Percentiles rank a stretch among this genome's conserved stretches.
Conservation (phyloP, 2,329 filamentous ascomycete species). For the Cercospora sp. region DNA sequence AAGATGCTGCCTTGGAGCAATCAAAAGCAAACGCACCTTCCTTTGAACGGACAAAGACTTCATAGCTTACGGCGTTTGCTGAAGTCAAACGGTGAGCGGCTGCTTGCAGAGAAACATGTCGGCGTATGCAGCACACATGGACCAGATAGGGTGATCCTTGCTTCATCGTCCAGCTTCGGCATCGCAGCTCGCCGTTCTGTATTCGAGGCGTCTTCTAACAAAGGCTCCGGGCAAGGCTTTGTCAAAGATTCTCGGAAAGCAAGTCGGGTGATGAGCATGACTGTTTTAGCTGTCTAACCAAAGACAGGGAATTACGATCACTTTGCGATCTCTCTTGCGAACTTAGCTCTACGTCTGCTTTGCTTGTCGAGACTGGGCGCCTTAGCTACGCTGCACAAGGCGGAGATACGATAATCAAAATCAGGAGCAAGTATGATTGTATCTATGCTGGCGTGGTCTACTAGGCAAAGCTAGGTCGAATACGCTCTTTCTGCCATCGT, state of each 20-base stretch:
- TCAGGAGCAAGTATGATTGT: too few species aligned
- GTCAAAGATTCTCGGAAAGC: neutral
- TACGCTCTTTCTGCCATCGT: too few species aligned
- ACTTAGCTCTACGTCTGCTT: too few species aligned
- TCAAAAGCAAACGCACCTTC: neutral
- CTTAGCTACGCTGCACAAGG: too few species aligned
- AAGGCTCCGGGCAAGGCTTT: neutral
- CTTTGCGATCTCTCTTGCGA: too few species aligned
- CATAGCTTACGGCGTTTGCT: neutral
- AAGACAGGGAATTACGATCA: too few species aligned
- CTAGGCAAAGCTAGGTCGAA: too few species aligned
- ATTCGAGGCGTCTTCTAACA: neutral
- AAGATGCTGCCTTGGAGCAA: neutral
- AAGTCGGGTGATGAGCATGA: neutral
- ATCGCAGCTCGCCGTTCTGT: neutral
- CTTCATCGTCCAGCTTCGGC: neutral
- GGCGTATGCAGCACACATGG: neutral
- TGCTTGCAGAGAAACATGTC: neutral
- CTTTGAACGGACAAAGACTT: neutral
- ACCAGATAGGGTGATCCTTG: neutral
- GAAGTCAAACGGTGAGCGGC: neutral
- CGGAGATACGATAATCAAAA: too few species aligned
- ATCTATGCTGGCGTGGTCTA: too few species aligned
- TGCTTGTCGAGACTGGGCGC: too few species aligned
- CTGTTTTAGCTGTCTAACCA: too few species aligned